Evolutionary conservation across 2,329 filamentous ascomycete genomes (phyloP).

Genomic region (Aspergillus fijiensis): DNA sequence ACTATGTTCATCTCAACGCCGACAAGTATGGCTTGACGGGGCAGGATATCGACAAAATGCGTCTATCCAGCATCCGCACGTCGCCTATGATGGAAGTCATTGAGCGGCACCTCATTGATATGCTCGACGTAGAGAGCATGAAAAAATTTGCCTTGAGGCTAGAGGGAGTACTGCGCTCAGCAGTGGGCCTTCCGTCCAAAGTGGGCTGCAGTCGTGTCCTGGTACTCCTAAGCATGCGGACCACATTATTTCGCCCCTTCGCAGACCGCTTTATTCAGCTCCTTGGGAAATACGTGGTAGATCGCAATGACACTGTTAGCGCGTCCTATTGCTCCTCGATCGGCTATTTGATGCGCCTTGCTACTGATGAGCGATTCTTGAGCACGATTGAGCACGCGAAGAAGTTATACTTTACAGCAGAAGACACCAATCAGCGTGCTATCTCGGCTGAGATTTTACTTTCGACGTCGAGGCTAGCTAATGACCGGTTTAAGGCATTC

Average conservation of each 20-base stretch:
- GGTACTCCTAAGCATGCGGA: constrained; percentile 77
- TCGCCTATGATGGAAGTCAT: constrained; percentile 93
- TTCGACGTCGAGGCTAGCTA: constrained; percentile 79
- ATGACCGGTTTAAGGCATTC: constrained; percentile 80
- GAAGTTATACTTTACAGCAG: constrained; percentile 75
- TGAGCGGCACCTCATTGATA: constrained; percentile 75
- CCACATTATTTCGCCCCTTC: constrained; percentile 70
- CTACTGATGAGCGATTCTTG: constrained; percentile 59
- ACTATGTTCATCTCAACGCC: constrained; percentile 88
- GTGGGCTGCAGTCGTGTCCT: constrained; percentile 85
- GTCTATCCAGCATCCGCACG: constrained; percentile 75
- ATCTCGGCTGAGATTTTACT: constrained; percentile 81
- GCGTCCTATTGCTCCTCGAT: constrained; percentile 82
- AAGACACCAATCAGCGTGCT: constrained; percentile 72
- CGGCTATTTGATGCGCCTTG: constrained; percentile 74
- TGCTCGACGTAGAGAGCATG: constrained; percentile 78
- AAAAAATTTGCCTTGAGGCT: constrained; percentile 68
- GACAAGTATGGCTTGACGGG: constrained; percentile 79
- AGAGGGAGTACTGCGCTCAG: constrained; percentile 76
- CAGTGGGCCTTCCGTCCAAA: constrained; percentile 90
- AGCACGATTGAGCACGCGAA: constrained; percentile 57
- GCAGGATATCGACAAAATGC: constrained; percentile 84
- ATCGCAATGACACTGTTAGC: constrained; percentile 91
- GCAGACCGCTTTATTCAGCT: constrained; percentile 73
- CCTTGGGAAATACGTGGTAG: constrained; percentile 77